Conservation (phyloP, 2,329 filamentous ascomycete species). For the Arthrobotrys sinensis region DNA sequence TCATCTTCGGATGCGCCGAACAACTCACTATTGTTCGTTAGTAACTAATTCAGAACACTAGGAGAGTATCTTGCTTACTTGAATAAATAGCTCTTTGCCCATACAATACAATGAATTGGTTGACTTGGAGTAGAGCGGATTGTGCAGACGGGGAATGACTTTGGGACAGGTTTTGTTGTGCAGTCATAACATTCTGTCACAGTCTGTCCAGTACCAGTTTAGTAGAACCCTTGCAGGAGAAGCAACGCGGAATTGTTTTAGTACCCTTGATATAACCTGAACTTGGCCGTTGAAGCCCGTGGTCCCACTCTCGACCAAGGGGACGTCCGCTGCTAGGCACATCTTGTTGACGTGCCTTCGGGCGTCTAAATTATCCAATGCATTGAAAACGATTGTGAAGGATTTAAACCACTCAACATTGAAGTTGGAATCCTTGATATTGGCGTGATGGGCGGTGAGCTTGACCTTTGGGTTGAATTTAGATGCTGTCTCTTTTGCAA, state of each 20-base stretch:
- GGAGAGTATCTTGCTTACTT: slow-evolving; percentile 70
- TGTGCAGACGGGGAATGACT: slow-evolving; percentile 95
- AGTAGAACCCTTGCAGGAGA: not conserved
- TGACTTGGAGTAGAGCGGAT: slow-evolving; percentile 96
- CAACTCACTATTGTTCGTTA: slow-evolving; percentile 75
- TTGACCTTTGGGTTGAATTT: slow-evolving; percentile 91
- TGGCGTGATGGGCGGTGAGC: slow-evolving; percentile 90
- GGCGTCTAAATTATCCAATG: slow-evolving; percentile 94
- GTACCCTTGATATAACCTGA: slow-evolving; percentile 89
- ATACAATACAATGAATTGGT: slow-evolving; percentile 98
- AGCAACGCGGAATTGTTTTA: slow-evolving; percentile 12
- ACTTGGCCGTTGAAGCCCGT: slow-evolving; percentile 98
- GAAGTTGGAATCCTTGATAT: slow-evolving; percentile 92
- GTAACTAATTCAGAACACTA: slow-evolving; percentile 56
- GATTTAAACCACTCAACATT: slow-evolving; percentile 87
- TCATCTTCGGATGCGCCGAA: slow-evolving; percentile 94
- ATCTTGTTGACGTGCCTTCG: slow-evolving; percentile 96
- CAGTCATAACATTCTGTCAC: slow-evolving; percentile 97
- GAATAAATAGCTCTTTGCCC: slow-evolving; percentile 96
- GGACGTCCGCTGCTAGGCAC: slow-evolving; percentile 91
- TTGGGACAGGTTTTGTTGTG: slow-evolving; percentile 87
- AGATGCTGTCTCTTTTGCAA: slow-evolving; percentile 91
- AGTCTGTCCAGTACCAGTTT: slow-evolving; percentile 69
- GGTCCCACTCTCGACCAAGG: slow-evolving; percentile 94
- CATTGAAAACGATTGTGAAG: slow-evolving; percentile 94